phyloP scores from a whole-genome alignment of 2,329 filamentous ascomycete species.

The Fusarium azukiicola region DNA sequence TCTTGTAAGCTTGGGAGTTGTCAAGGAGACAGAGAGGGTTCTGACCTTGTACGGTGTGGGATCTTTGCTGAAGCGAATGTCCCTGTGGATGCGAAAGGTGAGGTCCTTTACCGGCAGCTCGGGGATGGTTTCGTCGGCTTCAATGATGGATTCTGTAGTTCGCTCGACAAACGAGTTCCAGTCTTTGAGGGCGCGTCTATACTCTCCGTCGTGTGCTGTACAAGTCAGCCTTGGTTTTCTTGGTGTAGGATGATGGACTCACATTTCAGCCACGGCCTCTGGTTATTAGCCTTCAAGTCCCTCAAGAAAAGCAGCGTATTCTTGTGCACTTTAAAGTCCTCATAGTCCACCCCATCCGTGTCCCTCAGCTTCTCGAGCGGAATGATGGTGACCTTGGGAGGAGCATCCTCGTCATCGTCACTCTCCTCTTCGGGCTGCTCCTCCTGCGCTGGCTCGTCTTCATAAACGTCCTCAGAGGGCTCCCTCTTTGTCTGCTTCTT shows the following conservation, averaged over 20 bases:
- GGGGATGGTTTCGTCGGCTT: conserved; percentile 90
- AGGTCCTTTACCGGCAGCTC: conserved; percentile 93
- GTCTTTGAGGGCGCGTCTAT: conserved; percentile 88
- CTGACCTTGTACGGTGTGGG: conserved; percentile 92
- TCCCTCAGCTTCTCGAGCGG: conserved; percentile 62
- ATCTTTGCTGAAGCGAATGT: conserved; percentile 91
- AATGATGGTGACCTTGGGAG: conserved; percentile 60
- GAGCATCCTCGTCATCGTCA: conserved; percentile 59
- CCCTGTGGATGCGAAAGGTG: conserved; percentile 93
- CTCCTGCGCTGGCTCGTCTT: conserved; percentile 51
- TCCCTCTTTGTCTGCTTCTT: conserved; percentile 50
- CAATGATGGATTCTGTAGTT: conserved; percentile 85
- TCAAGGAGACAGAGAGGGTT: neutral
- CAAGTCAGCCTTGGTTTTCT: conserved; percentile 29
- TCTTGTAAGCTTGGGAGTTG: conserved; percentile 16
- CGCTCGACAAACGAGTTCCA: conserved; percentile 89
- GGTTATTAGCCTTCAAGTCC: conserved; percentile 80
- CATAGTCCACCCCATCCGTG: conserved; percentile 67
- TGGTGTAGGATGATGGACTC: neutral
- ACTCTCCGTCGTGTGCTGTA: conserved; percentile 89
- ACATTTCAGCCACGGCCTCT: conserved; percentile 80
- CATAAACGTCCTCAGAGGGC: conserved; percentile 54
- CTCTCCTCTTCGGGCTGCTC: conserved; percentile 50
- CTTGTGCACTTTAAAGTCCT: conserved; percentile 74
- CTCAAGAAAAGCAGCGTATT: conserved; percentile 79